These are phyloP conservation scores for Arthrobotrys musiformis DNA, from an alignment of 2,329 filamentous ascomycete genomes.

Conservation along the genomic window DNA sequence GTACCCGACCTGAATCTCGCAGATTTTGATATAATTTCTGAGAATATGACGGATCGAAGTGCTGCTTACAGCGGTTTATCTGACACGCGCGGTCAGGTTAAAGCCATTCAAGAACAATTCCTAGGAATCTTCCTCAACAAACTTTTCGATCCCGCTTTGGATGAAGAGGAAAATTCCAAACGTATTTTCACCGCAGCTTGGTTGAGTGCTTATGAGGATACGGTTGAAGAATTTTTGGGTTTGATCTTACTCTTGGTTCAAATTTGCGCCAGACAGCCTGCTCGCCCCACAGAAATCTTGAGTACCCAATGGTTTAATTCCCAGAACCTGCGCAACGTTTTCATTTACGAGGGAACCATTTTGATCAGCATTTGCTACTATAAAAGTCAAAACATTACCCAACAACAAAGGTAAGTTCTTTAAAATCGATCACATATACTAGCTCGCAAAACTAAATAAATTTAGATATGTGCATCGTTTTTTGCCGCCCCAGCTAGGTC, in stretches of 20 bases:
- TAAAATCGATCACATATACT: not conserved
- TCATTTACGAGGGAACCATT: not conserved
- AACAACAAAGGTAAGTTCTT: constrained; percentile 5
- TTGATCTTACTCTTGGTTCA: constrained; percentile 12
- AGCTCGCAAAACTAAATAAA: not conserved
- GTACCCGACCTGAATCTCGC: not conserved
- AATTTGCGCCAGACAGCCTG: not conserved
- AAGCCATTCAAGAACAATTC: constrained; percentile 3
- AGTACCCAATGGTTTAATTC: not conserved
- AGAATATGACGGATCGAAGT: not conserved
- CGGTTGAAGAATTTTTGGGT: constrained; percentile 5
- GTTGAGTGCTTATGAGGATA: not conserved
- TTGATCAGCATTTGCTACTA: constrained; percentile 16
- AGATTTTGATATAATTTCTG: not conserved
- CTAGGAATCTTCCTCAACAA: not conserved
- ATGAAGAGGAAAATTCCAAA: not conserved
- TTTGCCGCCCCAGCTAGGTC: not conserved
- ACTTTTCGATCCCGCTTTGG: not conserved
- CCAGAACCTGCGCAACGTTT: not conserved
- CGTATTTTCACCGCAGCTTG: not conserved
- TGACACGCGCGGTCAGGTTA: not conserved
- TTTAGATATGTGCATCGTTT: not conserved
- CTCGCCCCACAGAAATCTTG: not conserved
- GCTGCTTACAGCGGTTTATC: not conserved
- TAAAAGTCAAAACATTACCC: constrained; percentile 11